Base-by-base conservation (phyloP, 192 early-diverging fungal species). In the Funneliformis geosporum region DNA sequence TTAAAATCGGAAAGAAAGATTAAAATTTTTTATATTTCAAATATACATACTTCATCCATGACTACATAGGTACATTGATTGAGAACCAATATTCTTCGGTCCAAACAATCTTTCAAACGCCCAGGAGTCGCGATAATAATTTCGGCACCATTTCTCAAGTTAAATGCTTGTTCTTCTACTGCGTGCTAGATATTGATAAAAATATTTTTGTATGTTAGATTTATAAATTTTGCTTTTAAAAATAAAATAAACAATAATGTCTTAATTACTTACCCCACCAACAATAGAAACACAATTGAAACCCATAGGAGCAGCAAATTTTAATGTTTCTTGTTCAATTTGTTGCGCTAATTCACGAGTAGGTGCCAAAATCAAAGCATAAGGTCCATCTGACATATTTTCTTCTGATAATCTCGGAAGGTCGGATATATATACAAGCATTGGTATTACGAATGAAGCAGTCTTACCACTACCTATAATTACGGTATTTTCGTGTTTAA, bases 51-150 rank as follows among this genome's bases (percentile, higher is more conserved):
- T 87, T 99, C 98, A 83, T 99, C 98, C 97, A 99, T 97, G 23
- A 99, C 98, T 23, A 99, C 95, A 83, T 97, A 99, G 2, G 94
- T 91, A 85, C 97, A 98, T 84, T 97, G 97, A 85, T 91, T 91
- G 44, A 99, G 86, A 2, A 97, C 95, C 71, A 98, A 77, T 76
- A 98, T 94, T 25, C 95, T 90, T 47, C 93, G 88, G 60, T 98
- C 96, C 33, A 99, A 83, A 80, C 91, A 94, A 85, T 99, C 98
- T 79, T 92, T 92, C 64, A 99, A 86, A 80, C 98, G 92, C 83
- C 98, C 98, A 7, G 98, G 98, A 10, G 98, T 99, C 3, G 97
- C 98, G 87, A 99, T 98, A 77, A 98, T 88, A 60, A 99, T 97
- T 79, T 98, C 96, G 0, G 94, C 95, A 75, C 98, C 97, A 67